Evolutionary conservation across 2,329 filamentous ascomycete species (phyloP), one percentile per base, ranked within the genome.

Genomic region (Helotiales sp.): DNA sequence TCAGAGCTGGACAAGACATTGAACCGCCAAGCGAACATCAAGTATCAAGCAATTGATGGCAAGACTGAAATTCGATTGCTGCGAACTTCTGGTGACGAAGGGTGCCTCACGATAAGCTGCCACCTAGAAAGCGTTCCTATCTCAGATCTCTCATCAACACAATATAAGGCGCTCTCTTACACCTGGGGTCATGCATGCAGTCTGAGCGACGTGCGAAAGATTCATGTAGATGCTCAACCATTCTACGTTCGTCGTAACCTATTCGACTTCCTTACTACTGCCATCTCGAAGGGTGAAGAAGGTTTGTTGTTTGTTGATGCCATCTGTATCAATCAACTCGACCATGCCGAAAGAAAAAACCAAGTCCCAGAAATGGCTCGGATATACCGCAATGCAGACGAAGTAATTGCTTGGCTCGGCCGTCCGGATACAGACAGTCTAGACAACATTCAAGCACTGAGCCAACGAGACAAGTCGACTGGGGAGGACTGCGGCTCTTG

Each of bases 1-100:
- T n/a, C 36, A 31, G 52, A 48, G 25, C 17, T 46, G 17, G 47
- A 52, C 9, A 52, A 38, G 30, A 29, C 22, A 25, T 60, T 55
- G 30, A 55, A 55, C 2, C 54, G 49, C 22, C 62, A 55, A 22
- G 63, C 62, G 9, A 62, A 59, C 12, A 53, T 49, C 51, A 53
- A 44, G 12, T 44, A 53, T n/a, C 34, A 19, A 34, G 12, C 50
- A 17, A 53, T 53, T 53, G 34, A 53, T 17, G 34, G 34, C 4
- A 29, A 40, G 22, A n/a, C 22, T 12, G 34, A 53, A 30, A 15
- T 15, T 19, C 50, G 50, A 53, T 36, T 53, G 9, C 22, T 44
- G 8, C 40, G n/a, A 27, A 15, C 27, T 12, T 25, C 12, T 3
- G 3, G 9, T 12, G 22, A 25, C 9, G 8, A n/a, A 24, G 27